phyloP scores from a whole-genome alignment of 176 grass and related monocot genomes.

The Areca catechu region DNA sequence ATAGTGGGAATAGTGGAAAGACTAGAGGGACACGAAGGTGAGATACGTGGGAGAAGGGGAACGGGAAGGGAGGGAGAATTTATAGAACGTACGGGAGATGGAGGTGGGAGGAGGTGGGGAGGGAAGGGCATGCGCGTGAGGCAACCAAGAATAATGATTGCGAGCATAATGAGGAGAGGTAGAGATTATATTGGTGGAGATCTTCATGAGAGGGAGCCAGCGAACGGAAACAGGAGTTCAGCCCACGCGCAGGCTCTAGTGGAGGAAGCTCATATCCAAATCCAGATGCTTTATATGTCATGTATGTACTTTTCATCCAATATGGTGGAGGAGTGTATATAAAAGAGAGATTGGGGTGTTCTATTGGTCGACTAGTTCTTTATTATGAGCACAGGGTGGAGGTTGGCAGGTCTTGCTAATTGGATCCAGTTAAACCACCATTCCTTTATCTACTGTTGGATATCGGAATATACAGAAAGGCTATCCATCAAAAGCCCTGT shows the following conservation, averaged over 20 bases:
- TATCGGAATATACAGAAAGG: too few species aligned
- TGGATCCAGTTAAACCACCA: too few species aligned
- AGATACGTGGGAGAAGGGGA: background rate
- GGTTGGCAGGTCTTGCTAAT: too few species aligned
- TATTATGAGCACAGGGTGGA: too few species aligned
- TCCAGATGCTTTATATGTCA: background rate
- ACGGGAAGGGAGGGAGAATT: background rate
- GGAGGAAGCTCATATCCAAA: slow-evolving; percentile 1
- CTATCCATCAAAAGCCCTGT: too few species aligned
- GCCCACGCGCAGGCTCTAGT: background rate
- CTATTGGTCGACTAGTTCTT: too few species aligned
- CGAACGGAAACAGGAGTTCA: background rate
- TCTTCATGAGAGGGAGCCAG: slow-evolving; percentile 10
- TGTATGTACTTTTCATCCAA: too few species aligned
- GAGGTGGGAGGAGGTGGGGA: background rate
- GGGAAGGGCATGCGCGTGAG: slow-evolving; percentile 20
- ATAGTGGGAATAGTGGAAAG: background rate
- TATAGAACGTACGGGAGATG: background rate
- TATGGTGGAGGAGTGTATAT: too few species aligned
- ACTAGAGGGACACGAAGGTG: background rate
- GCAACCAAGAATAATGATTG: slow-evolving; percentile 27
- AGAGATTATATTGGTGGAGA: background rate
- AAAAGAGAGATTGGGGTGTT: too few species aligned
- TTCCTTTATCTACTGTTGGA: too few species aligned
- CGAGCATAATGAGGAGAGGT: slow-evolving; percentile 13